Evolutionary conservation across 331 rosid species (phyloP).

Genomic region (Rhamnella rubrinervis): DNA sequence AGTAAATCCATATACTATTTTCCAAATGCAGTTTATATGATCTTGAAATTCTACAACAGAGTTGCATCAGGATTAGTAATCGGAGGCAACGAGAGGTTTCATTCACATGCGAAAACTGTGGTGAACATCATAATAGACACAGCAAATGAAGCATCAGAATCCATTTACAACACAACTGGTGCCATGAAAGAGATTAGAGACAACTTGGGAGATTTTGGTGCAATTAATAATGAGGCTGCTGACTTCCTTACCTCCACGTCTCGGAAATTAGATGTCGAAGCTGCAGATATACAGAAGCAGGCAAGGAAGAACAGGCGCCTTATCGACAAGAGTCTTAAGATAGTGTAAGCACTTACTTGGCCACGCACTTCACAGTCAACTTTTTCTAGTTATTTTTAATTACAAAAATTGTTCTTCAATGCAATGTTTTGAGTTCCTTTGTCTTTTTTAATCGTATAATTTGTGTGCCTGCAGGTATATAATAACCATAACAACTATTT

Average conservation of each 20-base stretch:
- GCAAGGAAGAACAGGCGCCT: slow-evolving; percentile 56
- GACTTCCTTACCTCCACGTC: slow-evolving; percentile 41
- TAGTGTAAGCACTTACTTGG: slow-evolving; percentile 34
- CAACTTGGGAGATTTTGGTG: slow-evolving; percentile 17
- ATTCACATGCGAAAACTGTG: slow-evolving; percentile 35
- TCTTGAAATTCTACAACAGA: slow-evolving; percentile 23
- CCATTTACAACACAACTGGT: slow-evolving; percentile 52
- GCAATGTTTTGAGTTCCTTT: not conserved
- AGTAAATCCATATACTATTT: not conserved
- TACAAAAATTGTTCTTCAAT: too few species aligned
- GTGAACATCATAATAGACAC: slow-evolving; percentile 54
- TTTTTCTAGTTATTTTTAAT: too few species aligned
- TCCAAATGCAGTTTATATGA: not conserved
- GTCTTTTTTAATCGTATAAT: not conserved
- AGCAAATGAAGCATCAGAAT: slow-evolving; percentile 59
- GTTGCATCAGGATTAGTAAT: slow-evolving; percentile 43
- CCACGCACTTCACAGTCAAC: too few species aligned
- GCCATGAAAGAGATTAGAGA: slow-evolving; percentile 37
- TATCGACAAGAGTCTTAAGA: slow-evolving; percentile 52
- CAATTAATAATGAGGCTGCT: not conserved
- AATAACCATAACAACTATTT: slow-evolving; percentile 41
- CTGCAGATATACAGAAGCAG: slow-evolving; percentile 52
- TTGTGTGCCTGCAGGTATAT: slow-evolving; percentile 51
- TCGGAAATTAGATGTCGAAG: slow-evolving; percentile 34
- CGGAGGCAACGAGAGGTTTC: slow-evolving; percentile 53